Percentiles rank a stretch among this genome's conserved stretches.
Evolutionary conservation across 805 yeast genomes (phyloP).

Genomic region (Saturnispora dispora): DNA sequence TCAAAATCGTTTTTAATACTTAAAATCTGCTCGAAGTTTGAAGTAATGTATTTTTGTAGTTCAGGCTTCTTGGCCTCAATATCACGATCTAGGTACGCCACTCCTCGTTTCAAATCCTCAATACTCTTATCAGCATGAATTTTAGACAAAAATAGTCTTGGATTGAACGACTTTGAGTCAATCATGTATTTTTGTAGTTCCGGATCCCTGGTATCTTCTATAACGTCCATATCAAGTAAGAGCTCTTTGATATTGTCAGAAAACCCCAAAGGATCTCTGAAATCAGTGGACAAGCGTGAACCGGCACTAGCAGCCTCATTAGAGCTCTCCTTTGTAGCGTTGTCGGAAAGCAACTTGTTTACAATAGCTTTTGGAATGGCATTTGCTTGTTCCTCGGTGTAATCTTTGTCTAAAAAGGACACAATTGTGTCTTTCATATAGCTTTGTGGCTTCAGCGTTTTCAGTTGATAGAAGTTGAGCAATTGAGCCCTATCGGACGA

Average conservation of each 20-base stretch:
- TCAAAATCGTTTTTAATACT: conserved; percentile 57
- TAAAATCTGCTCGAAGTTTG: conserved; percentile 57
- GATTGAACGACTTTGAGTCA: conserved; percentile 50
- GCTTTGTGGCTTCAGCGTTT: conserved; percentile 32
- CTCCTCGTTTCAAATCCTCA: conserved; percentile 38
- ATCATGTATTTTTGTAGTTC: conserved; percentile 35
- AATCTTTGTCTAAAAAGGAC: conserved; percentile 14
- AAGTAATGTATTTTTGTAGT: conserved; percentile 42
- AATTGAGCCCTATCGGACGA: conserved; percentile 13
- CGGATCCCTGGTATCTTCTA: conserved; percentile 32
- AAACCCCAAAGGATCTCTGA: conserved; percentile 48
- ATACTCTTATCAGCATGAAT: conserved; percentile 49
- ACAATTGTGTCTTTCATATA: conserved; percentile 19
- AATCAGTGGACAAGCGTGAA: conserved; percentile 5
- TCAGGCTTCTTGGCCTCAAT: conserved; percentile 42
- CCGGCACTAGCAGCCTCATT: not conserved
- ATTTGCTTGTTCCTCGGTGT: conserved; percentile 11
- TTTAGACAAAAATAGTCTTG: conserved; percentile 44
- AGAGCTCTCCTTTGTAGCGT: not conserved
- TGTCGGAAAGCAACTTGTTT: conserved; percentile 18
- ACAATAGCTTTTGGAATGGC: conserved; percentile 21
- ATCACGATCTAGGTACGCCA: conserved; percentile 40
- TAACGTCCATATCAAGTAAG: conserved; percentile 31
- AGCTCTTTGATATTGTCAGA: conserved; percentile 37
- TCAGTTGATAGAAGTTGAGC: conserved; percentile 34